Percentiles rank a stretch among this genome's conserved stretches.
phyloP scores from a whole-genome alignment of 768 basidiomycete species.

The Gloeostereum incarnatum region DNA sequence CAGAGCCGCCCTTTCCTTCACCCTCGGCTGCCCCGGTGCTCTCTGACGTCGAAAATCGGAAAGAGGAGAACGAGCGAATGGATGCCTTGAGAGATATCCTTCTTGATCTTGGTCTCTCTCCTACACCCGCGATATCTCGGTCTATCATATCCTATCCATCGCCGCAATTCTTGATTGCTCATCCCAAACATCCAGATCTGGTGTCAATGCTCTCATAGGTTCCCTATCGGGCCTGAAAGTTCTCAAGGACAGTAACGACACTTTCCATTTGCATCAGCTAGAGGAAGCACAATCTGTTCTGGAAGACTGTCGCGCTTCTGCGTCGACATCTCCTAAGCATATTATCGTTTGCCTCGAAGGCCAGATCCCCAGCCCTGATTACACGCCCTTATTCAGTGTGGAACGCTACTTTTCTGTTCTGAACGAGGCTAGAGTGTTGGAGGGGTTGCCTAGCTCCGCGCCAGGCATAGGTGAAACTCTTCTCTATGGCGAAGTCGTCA shows the following conservation, averaged over 20 bases:
- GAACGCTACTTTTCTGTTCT: constrained; percentile 49
- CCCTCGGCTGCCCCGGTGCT: constrained; percentile 11
- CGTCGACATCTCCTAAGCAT: constrained; percentile 27
- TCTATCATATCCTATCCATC: constrained; percentile 6
- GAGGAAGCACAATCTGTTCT: constrained; percentile 22
- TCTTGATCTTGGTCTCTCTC: constrained; percentile 19
- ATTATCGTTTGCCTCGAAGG: constrained; percentile 43
- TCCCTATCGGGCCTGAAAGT: constrained; percentile 17
- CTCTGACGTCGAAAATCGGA: no score
- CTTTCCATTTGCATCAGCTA: constrained; percentile 47
- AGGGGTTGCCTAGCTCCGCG: constrained; percentile 13
- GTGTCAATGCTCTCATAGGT: background rate
- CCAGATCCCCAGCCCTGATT: constrained; percentile 33
- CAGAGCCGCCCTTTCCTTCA: constrained; percentile 22
- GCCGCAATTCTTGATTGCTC: constrained; percentile 1
- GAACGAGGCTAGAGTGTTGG: constrained; percentile 18
- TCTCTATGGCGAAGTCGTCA: constrained; percentile 82
- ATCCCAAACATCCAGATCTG: background rate
- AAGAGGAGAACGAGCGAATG: constrained; percentile 13
- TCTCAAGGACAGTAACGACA: constrained; percentile 63
- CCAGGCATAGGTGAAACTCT: constrained; percentile 72
- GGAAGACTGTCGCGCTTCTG: constrained; percentile 11
- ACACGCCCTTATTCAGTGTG: constrained; percentile 72
- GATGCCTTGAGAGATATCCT: constrained; percentile 23
- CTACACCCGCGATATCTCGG: constrained; percentile 6